phyloP scores from a whole-genome alignment of 148 eudicot species.

The Fallopia convolvulus region DNA sequence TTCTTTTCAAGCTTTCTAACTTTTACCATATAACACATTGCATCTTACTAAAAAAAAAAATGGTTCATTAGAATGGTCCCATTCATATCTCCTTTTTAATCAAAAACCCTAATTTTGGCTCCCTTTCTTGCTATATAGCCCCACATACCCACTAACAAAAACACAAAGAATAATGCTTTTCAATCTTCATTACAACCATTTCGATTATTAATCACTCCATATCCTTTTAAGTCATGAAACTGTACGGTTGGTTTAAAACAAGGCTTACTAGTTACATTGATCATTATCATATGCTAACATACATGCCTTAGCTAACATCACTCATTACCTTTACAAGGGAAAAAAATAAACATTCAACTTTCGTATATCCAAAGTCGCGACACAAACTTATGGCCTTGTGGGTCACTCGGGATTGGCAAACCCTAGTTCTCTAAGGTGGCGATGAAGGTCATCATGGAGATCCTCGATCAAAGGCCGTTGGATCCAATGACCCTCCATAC shows the following conservation, averaged over 20 bases:
- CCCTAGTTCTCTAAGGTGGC: slow-evolving; percentile 36
- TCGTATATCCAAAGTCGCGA: background rate
- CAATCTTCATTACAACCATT: background rate
- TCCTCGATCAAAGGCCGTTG: slow-evolving; percentile 36
- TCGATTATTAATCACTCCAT: background rate
- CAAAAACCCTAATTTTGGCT: background rate
- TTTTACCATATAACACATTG: background rate
- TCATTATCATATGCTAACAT: background rate
- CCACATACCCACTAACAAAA: background rate
- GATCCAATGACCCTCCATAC: slow-evolving; percentile 41
- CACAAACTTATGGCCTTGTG: background rate
- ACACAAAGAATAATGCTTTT: background rate
- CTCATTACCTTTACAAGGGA: background rate
- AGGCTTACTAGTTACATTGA: background rate
- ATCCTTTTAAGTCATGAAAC: background rate
- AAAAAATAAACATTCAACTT: background rate
- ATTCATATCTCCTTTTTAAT: background rate
- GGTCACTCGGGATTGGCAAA: background rate
- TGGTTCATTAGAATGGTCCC: background rate
- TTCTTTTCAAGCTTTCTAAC: background rate
- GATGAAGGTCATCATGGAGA: slow-evolving; percentile 36
- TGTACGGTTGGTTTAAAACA: background rate
- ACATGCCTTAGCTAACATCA: slow-evolving; percentile 1
- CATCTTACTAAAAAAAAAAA: background rate
- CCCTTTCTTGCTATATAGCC: background rate